Percentiles rank a stretch among this genome's conserved stretches.
These are phyloP conservation scores for Fusarium algeriense DNA, from an alignment of 2,329 filamentous ascomycete genomes.

Conservation along the genomic window DNA sequence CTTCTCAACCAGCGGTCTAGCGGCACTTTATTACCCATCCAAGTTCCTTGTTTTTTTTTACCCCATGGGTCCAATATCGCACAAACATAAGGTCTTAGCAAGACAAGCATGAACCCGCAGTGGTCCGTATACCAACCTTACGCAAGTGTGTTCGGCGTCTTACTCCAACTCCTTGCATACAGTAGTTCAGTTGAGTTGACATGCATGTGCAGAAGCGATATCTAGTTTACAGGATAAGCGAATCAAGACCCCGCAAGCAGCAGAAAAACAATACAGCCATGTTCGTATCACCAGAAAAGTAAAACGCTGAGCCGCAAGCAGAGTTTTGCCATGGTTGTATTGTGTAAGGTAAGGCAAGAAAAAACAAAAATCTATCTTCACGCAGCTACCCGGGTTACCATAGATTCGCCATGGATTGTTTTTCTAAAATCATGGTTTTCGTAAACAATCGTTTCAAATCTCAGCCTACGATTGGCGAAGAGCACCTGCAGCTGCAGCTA, in stretches of 20 bases:
- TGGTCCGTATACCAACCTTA: slow-evolving; percentile 10
- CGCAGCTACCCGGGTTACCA: slow-evolving; percentile 32
- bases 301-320: slow-evolving; percentile 30
- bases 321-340: slow-evolving; percentile 20
- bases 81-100: not conserved
- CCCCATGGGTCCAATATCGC: slow-evolving; percentile 8
- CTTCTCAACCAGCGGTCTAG: slow-evolving; percentile 8
- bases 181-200: slow-evolving; percentile 30
- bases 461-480: slow-evolving; percentile 25
- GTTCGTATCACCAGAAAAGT: slow-evolving; percentile 17
- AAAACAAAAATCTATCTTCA: slow-evolving; percentile 20
- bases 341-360: not conserved
- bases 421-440: slow-evolving; percentile 17
- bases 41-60: slow-evolving; percentile 30
- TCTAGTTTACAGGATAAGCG: slow-evolving; percentile 28
- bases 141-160: slow-evolving; percentile 30
- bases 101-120: slow-evolving; percentile 40
- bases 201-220: slow-evolving; percentile 43
- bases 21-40: not conserved
- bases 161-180: slow-evolving; percentile 38
- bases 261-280: slow-evolving; percentile 22
- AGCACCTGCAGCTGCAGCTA: slow-evolving; percentile 12
- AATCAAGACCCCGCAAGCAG: slow-evolving; percentile 29
- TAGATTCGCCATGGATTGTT: slow-evolving; percentile 2
- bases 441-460: slow-evolving; percentile 33